Conservation (phyloP, 108 stramenopile genomes). For the Fistulifera solaris region DNA sequence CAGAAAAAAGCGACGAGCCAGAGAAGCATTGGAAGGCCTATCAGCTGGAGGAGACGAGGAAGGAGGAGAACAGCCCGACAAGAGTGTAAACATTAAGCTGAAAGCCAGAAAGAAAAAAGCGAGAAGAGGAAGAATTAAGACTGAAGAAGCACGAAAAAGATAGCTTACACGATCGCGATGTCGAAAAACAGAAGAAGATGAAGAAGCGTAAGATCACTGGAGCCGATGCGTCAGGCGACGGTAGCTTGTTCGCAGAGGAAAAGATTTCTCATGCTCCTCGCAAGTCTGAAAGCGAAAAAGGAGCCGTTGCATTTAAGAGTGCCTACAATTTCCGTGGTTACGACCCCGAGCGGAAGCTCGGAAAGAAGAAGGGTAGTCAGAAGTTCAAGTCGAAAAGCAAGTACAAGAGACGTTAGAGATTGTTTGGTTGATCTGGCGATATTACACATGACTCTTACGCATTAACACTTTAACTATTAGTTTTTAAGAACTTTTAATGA, state of each 20-base stretch:
- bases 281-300: neutral
- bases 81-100: conserved; percentile 39
- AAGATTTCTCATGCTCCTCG: conserved; percentile 52
- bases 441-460: too few relatives aligned
- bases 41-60: conserved; percentile 20
- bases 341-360: conserved; percentile 21
- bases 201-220: conserved; percentile 27
- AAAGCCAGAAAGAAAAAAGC: conserved; percentile 41
- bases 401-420: conserved; percentile 24
- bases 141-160: conserved; percentile 11
- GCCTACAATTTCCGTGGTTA: conserved; percentile 30
- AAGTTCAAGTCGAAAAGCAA: conserved; percentile 50
- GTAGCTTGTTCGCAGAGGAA: conserved; percentile 69
- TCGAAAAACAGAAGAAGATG: conserved; percentile 11
- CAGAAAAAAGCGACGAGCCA: conserved; percentile 74
- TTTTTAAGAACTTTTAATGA: too few relatives aligned
- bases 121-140: conserved; percentile 20
- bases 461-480: too few relatives aligned
- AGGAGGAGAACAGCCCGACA: conserved; percentile 29
- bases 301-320: neutral
- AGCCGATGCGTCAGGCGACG: conserved; percentile 61
- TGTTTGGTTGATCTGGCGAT: too few relatives aligned
- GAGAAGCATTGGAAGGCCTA: conserved; percentile 44
- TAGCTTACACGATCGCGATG: conserved; percentile 34
- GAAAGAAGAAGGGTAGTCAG: conserved; percentile 33